Evolutionary conservation across 129 eudicot genomes (phyloP).

Genomic region (Deinandra increscens): DNA sequence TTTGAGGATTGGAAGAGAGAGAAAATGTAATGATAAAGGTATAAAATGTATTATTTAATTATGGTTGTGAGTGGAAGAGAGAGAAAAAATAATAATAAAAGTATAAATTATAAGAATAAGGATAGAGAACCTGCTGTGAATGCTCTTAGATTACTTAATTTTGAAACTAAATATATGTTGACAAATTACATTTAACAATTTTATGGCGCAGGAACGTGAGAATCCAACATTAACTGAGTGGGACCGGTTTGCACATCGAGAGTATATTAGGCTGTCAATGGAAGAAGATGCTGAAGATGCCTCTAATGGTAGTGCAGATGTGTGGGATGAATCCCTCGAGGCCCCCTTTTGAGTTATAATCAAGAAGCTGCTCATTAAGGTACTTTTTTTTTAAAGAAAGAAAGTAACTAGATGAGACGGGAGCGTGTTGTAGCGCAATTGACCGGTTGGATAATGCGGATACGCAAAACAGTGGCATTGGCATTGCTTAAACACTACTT

Average conservation of each 20-base stretch:
- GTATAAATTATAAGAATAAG: too few species aligned
- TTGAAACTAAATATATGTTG: neutral
- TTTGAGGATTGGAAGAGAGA: too few species aligned
- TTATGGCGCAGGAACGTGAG: conserved; percentile 76
- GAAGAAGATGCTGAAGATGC: conserved; percentile 86
- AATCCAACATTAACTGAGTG: conserved; percentile 96
- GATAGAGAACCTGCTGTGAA: too few species aligned
- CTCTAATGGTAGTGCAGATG: conserved; percentile 85
- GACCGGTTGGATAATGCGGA: too few species aligned
- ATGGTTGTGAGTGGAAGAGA: too few species aligned
- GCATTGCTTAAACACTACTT: too few species aligned
- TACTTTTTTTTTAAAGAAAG: neutral
- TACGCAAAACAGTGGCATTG: too few species aligned
- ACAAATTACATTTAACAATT: neutral
- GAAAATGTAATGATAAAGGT: too few species aligned
- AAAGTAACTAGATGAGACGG: too few species aligned
- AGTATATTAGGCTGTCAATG: conserved; percentile 80
- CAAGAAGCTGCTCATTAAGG: conserved; percentile 35
- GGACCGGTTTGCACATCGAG: conserved; percentile 99
- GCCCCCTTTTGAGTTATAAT: conserved; percentile 65
- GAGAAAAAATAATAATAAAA: too few species aligned
- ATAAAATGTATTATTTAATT: too few species aligned
- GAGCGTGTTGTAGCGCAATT: too few species aligned
- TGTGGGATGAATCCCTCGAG: conserved; percentile 87
- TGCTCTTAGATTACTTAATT: neutral